Base-by-base conservation (phyloP, 441 rosid genomes). In the Biscutella laevigata region DNA sequence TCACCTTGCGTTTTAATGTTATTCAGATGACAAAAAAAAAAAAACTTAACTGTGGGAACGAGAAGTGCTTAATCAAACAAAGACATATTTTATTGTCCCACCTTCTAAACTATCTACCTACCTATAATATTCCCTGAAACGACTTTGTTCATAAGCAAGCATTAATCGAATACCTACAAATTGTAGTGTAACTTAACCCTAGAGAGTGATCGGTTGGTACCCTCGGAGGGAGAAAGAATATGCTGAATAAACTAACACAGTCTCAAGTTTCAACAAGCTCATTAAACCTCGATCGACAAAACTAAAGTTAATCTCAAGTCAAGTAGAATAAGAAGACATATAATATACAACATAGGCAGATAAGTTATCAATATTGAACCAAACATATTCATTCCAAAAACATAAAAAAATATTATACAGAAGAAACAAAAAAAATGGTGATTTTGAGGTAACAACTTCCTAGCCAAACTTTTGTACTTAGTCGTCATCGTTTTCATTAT, bases 401-500 rank as follows among this genome's bases (percentile, higher is more conserved):
- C n/a, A n/a, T n/a, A n/a, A n/a, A n/a, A n/a, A n/a, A n/a, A n/a
- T n/a, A n/a, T n/a, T n/a, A n/a, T n/a, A n/a, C n/a, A n/a, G n/a
- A n/a, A n/a, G n/a, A n/a, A n/a, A n/a, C n/a, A n/a, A n/a, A n/a
- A n/a, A n/a, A n/a, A n/a, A n/a, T n/a, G n/a, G n/a, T n/a, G n/a
- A n/a, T n/a, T n/a, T n/a, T n/a, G n/a, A n/a, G 96, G 92, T 12
- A 88, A 64, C 58, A 85, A 77, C 59, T 88, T 88, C 68, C 96
- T 78, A 7, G 74, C 95, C 68, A 85, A 52, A 19, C 91, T 86
- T 76, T 75, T 81, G 53, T 71, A 75, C 37, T 13, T 61, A 13
- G 47, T 56, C 14, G 76, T 68, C 38, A n/a, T 9, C 25, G 38
- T 44, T 54, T 47, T 66, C 13, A 35, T 5, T 10, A 28, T 62